These are phyloP conservation scores for Astrocystis sublimbata DNA, from an alignment of 495 filamentous ascomycete species.

Conservation along the genomic window DNA sequence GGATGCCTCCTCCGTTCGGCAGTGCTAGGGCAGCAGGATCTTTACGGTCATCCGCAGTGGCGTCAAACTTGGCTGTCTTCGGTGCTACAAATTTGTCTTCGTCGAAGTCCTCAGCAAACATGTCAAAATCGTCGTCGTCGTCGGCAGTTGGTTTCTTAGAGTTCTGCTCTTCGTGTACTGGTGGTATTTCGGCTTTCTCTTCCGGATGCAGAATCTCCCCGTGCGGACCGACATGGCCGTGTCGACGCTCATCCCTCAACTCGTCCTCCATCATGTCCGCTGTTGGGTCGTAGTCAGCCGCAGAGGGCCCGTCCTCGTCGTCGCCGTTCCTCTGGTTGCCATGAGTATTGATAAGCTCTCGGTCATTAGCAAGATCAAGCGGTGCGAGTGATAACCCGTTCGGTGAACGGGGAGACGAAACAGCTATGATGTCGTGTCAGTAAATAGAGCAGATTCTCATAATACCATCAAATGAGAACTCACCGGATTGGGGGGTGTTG, in stretches of 20 bases:
- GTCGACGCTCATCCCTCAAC: conserved; percentile 65
- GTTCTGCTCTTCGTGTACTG: conserved; percentile 37
- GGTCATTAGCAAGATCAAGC: conserved; percentile 42
- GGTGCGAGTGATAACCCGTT: conserved; percentile 39
- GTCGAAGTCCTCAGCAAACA: conserved; percentile 91
- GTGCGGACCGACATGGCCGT: conserved; percentile 50
- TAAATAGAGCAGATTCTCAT: background rate
- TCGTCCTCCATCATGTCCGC: conserved; percentile 89
- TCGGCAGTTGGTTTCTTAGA: conserved; percentile 50
- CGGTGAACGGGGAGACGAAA: conserved; percentile 41
- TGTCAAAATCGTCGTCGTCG: conserved; percentile 76
- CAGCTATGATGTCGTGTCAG: conserved; percentile 28
- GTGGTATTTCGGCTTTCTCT: conserved; percentile 40
- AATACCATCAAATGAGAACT: conserved; percentile 18
- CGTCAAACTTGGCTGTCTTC: conserved; percentile 43
- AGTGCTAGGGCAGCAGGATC: conserved; percentile 38
- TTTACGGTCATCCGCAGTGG: conserved; percentile 36
- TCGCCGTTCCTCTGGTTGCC: conserved; percentile 48
- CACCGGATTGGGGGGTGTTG: conserved; percentile 46
- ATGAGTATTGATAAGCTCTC: conserved; percentile 66
- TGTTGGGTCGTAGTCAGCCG: conserved; percentile 94
- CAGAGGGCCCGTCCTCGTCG: conserved; percentile 74
- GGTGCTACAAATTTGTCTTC: conserved; percentile 83
- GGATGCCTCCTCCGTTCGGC: conserved; percentile 70
- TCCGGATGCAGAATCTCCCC: conserved; percentile 38